phyloP scores from a whole-genome alignment of 2,329 filamentous ascomycete species.

The Apiospora saccharicola region DNA sequence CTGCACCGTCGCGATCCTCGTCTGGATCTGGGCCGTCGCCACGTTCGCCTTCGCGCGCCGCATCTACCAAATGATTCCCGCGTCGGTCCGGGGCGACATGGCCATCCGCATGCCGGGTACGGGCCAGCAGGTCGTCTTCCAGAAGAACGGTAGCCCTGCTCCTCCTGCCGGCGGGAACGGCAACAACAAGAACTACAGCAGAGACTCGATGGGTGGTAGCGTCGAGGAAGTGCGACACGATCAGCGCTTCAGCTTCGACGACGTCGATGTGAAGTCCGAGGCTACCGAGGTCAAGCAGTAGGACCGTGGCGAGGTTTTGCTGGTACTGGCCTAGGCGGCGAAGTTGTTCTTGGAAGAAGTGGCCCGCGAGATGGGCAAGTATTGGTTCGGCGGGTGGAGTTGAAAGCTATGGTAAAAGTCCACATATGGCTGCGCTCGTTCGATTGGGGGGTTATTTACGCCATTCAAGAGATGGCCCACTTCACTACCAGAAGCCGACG shows the following conservation, averaged over 20 bases:
- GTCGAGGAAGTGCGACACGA: not conserved
- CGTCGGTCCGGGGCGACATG: slow-evolving; percentile 29
- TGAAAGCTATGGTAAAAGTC: not conserved
- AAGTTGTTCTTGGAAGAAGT: slow-evolving; percentile 26
- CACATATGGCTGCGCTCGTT: not conserved
- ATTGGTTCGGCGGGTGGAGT: slow-evolving; percentile 25
- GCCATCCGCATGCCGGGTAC: slow-evolving; percentile 27
- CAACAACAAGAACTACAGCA: not conserved
- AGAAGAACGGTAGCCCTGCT: slow-evolving; percentile 24
- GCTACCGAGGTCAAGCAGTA: slow-evolving; percentile 39
- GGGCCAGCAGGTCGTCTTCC: slow-evolving; percentile 37
- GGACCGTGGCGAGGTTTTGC: slow-evolving; percentile 37
- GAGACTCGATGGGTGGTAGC: not conserved
- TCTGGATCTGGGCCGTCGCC: slow-evolving; percentile 73
- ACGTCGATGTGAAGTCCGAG: slow-evolving; percentile 36
- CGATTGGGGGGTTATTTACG: not conserved
- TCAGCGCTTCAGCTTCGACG: slow-evolving; percentile 25
- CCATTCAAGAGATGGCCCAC: not conserved
- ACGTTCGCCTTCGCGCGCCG: slow-evolving; percentile 61
- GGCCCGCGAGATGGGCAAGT: slow-evolving; percentile 29
- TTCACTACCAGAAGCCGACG: not conserved
- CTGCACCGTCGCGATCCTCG: slow-evolving; percentile 64
- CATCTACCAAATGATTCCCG: slow-evolving; percentile 47
- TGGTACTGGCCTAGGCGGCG: slow-evolving; percentile 33
- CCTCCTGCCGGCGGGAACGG: not conserved